Percentiles rank a stretch among this genome's conserved stretches.
phyloP scores from a whole-genome alignment of 352 stramenopile genomes.

The Phytophthora niederhauseri region DNA sequence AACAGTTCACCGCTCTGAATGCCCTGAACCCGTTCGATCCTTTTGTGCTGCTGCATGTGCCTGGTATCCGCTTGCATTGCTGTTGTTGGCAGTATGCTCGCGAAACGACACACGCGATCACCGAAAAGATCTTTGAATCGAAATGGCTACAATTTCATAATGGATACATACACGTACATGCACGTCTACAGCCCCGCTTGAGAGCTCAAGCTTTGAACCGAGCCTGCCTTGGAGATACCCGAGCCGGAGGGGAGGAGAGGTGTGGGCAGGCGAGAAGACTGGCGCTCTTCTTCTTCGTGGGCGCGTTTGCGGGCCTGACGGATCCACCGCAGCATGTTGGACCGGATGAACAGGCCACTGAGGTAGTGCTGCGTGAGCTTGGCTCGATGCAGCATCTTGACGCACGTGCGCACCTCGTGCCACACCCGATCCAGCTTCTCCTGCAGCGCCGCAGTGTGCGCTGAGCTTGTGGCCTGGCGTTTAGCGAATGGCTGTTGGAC shows the following conservation, averaged over 20 bases:
- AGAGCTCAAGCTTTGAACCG: slow-evolving; percentile 21
- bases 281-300: slow-evolving; percentile 38
- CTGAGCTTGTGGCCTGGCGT: slow-evolving; percentile 26
- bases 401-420: slow-evolving; percentile 64
- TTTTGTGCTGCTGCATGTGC: slow-evolving; percentile 4
- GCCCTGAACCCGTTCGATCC: slow-evolving; percentile 19
- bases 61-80: background rate
- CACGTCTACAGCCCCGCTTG: slow-evolving; percentile 2
- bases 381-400: slow-evolving; percentile 68
- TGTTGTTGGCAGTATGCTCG: background rate
- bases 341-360: slow-evolving; percentile 64
- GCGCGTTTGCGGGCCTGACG: slow-evolving; percentile 47
- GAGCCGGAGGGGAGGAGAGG: slow-evolving; percentile 9
- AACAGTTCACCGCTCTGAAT: slow-evolving; percentile 58
- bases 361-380: slow-evolving; percentile 79
- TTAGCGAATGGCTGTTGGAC: slow-evolving; percentile 24
- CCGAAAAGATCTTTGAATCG: slow-evolving; percentile 28
- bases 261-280: slow-evolving; percentile 5
- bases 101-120: slow-evolving; percentile 19
- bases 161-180: background rate
- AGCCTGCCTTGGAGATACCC: slow-evolving; percentile 20
- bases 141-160: slow-evolving; percentile 19
- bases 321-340: slow-evolving; percentile 66
- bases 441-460: slow-evolving; percentile 23
- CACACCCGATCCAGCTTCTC: slow-evolving; percentile 45